Evolutionary conservation across 495 filamentous ascomycete species (phyloP).

Genomic region (Durotheca rogersii): DNA sequence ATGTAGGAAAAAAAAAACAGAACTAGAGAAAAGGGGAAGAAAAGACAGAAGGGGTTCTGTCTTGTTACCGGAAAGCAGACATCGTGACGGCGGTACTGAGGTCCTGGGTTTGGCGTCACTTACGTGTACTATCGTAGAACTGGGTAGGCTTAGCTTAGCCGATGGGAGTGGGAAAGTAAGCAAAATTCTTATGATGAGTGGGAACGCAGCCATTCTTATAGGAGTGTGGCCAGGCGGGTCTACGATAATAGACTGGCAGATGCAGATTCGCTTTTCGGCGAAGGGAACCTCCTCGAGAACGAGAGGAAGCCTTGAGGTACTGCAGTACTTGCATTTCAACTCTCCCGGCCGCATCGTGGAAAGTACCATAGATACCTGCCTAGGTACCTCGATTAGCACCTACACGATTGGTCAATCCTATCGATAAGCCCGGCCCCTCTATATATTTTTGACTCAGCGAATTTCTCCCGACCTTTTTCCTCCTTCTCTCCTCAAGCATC

Average conservation of each 20-base stretch:
- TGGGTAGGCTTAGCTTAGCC: not conserved
- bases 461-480: conserved; percentile 27
- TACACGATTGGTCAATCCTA: conserved; percentile 12
- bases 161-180: not conserved
- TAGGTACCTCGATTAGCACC: too few relatives aligned
- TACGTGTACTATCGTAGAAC: too few relatives aligned
- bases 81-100: conserved; percentile 14
- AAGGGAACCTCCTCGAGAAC: too few relatives aligned
- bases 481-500: conserved; percentile 66
- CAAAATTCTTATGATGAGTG: not conserved
- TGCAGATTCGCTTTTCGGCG: conserved; percentile 4
- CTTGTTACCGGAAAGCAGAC: conserved; percentile 22
- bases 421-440: conserved; percentile 30
- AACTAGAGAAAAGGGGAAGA: not conserved
- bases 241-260: conserved; percentile 9
- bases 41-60: not conserved
- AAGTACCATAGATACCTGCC: too few relatives aligned
- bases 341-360: too few relatives aligned
- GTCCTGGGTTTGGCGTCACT: conserved; percentile 7
- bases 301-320: too few relatives aligned
- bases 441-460: conserved; percentile 35
- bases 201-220: not conserved
- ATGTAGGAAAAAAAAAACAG: not conserved
- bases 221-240: conserved; percentile 19
- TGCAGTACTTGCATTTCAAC: too few relatives aligned